A percentile compares a stretch with the other conserved stretches of the same genome.
Evolutionary conservation across 129 eudicot genomes (phyloP).

Genomic region (Gnaphalium uliginosum): DNA sequence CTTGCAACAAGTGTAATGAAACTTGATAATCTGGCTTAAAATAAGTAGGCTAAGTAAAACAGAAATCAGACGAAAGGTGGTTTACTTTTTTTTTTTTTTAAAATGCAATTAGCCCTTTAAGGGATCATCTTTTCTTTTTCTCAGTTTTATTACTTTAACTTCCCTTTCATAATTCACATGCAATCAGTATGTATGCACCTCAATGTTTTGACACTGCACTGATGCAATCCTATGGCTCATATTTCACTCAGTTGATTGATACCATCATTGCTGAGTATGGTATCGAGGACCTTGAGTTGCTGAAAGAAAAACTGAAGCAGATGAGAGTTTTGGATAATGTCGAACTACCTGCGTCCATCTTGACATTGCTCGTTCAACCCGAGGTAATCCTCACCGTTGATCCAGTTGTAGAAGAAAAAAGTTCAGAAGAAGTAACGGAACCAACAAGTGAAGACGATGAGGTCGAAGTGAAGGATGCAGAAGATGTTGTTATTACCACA

Average conservation of each 20-base stretch:
- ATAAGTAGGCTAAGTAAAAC: not conserved
- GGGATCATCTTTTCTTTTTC: slow-evolving; percentile 12
- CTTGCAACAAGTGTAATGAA: not conserved
- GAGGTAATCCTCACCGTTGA: slow-evolving; percentile 37
- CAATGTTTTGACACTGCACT: not conserved
- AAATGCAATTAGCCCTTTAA: not conserved
- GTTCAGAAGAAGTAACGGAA: slow-evolving; percentile 37
- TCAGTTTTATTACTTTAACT: not conserved
- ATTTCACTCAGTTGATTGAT: slow-evolving; percentile 49
- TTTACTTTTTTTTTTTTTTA: not conserved
- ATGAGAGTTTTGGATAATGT: slow-evolving; percentile 83
- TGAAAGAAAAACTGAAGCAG: slow-evolving; percentile 61
- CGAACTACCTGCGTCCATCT: slow-evolving; percentile 62
- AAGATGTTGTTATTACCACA: slow-evolving; percentile 29
- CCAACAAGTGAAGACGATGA: slow-evolving; percentile 35
- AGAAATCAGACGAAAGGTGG: not conserved
- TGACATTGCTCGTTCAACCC: slow-evolving; percentile 53
- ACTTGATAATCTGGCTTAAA: not conserved
- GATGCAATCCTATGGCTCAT: slow-evolving; percentile 11
- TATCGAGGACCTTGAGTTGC: slow-evolving; percentile 60
- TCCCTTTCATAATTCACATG: not conserved
- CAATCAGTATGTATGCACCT: not conserved
- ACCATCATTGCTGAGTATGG: slow-evolving; percentile 76
- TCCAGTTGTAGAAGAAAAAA: slow-evolving; percentile 41
- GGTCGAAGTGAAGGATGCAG: slow-evolving; percentile 26